phyloP scores from a whole-genome alignment of 2,329 filamentous ascomycete genomes.

The Leptographium wingfieldii region DNA sequence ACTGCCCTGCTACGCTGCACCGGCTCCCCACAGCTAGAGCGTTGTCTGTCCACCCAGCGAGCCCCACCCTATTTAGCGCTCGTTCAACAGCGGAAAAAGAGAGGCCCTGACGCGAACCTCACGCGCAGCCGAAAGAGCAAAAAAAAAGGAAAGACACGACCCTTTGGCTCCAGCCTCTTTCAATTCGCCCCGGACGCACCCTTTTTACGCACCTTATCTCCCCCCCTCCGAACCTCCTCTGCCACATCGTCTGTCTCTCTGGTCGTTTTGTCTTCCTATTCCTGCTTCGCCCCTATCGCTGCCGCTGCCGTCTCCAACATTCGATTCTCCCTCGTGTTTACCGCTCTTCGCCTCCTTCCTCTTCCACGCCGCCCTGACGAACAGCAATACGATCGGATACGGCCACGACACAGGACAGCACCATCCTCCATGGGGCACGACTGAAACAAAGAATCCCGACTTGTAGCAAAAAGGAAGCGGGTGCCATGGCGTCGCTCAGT shows the following conservation, averaged over 20 bases:
- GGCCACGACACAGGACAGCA: background rate
- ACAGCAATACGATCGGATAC: background rate
- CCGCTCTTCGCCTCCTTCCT: background rate
- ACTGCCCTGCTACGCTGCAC: background rate
- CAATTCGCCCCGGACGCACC: background rate
- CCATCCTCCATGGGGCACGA: constrained; percentile 2
- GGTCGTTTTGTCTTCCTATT: background rate
- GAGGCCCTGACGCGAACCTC: constrained; percentile 11
- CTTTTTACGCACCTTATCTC: background rate
- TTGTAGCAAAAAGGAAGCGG: background rate
- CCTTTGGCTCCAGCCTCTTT: background rate
- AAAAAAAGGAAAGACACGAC: constrained; percentile 8
- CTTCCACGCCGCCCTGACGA: background rate
- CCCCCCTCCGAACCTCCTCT: background rate
- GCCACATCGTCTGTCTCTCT: background rate
- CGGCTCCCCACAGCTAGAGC: constrained; percentile 5
- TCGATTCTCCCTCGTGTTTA: background rate
- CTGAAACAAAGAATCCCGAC: background rate
- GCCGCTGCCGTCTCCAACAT: background rate
- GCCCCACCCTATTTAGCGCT: constrained; percentile 11
- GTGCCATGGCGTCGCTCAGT: constrained; percentile 12
- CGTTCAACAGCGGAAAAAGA: background rate
- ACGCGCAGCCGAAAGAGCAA: constrained; percentile 8
- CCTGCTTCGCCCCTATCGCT: background rate
- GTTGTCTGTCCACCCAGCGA: background rate